Evolutionary conservation across 179 eudicot species (phyloP).

Genomic region (Heliamphora pulchella): DNA sequence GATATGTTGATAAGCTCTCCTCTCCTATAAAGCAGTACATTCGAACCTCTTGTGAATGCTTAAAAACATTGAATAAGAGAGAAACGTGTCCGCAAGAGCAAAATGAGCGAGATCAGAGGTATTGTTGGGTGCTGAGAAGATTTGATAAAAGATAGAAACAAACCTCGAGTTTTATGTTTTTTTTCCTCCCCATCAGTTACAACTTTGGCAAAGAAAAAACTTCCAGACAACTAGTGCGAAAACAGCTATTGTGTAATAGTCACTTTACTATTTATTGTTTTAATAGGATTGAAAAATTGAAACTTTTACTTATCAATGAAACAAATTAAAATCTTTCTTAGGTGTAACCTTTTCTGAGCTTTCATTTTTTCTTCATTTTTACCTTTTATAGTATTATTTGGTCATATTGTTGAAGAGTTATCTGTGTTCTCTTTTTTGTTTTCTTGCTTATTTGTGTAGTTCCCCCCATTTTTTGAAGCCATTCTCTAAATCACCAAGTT

Average conservation of each 20-base stretch:
- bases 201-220: not conserved
- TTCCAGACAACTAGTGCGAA: not conserved
- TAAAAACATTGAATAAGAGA: too few species aligned
- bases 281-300: not conserved
- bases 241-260: not conserved
- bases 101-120: not conserved
- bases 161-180: not conserved
- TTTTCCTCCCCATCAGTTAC: not conserved
- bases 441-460: not conserved
- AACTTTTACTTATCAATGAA: not conserved
- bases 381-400: not conserved
- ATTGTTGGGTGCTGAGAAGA: not conserved
- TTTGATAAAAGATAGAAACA: not conserved
- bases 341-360: not conserved
- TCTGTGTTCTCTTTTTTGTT: not conserved
- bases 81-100: not conserved
- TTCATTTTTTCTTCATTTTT: not conserved
- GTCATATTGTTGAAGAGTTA: not conserved
- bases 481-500: too few species aligned
- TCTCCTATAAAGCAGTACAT: too few species aligned
- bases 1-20: too few species aligned
- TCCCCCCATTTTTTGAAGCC: too few species aligned
- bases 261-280: not conserved
- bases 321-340: not conserved
- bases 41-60: too few species aligned